Evolutionary conservation across 2,329 filamentous ascomycete genomes (phyloP).

Genomic region (Septoria linicola): DNA sequence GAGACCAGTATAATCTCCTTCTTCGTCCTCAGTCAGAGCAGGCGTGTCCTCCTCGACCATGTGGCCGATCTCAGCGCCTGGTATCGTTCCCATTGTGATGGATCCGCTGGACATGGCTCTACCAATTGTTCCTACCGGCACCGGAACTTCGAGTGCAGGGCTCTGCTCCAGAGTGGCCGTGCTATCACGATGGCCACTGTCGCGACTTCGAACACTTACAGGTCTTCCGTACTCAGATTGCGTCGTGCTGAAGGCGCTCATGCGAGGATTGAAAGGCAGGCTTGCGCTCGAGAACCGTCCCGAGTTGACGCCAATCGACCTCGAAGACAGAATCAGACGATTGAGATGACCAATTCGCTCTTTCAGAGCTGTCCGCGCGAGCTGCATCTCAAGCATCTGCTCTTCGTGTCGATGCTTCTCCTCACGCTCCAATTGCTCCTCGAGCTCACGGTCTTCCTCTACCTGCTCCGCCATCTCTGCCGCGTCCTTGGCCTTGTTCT

Average conservation of each 20-base stretch:
- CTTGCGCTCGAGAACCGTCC: slow-evolving; percentile 57
- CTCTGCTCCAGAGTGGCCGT: slow-evolving; percentile 40
- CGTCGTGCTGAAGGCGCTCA: slow-evolving; percentile 39
- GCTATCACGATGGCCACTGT: slow-evolving; percentile 32
- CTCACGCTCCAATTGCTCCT: slow-evolving; percentile 72
- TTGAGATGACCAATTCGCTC: slow-evolving; percentile 97
- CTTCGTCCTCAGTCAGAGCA: slow-evolving; percentile 41
- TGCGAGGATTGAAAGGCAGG: slow-evolving; percentile 43
- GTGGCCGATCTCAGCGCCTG: slow-evolving; percentile 32
- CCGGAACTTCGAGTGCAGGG: slow-evolving; percentile 26
- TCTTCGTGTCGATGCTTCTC: slow-evolving; percentile 75
- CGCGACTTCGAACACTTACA: slow-evolving; percentile 35
- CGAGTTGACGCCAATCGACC: slow-evolving; percentile 90
- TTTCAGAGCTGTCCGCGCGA: slow-evolving; percentile 91
- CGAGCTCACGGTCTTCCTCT: slow-evolving; percentile 65
- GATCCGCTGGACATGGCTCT: slow-evolving; percentile 34
- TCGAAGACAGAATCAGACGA: slow-evolving; percentile 89
- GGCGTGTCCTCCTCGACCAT: slow-evolving; percentile 36
- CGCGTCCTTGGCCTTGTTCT: slow-evolving; percentile 64
- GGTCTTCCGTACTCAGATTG: slow-evolving; percentile 37
- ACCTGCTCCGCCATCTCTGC: slow-evolving; percentile 52
- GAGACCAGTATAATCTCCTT: slow-evolving; percentile 56
- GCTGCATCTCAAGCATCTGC: slow-evolving; percentile 97
- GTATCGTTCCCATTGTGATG: slow-evolving; percentile 34
- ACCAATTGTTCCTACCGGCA: slow-evolving; percentile 29